A percentile compares a stretch with the other conserved stretches of the same genome.
These are phyloP conservation scores for Coemansia sp. DNA, from an alignment of 192 early-diverging fungal species.

Conservation along the genomic window DNA sequence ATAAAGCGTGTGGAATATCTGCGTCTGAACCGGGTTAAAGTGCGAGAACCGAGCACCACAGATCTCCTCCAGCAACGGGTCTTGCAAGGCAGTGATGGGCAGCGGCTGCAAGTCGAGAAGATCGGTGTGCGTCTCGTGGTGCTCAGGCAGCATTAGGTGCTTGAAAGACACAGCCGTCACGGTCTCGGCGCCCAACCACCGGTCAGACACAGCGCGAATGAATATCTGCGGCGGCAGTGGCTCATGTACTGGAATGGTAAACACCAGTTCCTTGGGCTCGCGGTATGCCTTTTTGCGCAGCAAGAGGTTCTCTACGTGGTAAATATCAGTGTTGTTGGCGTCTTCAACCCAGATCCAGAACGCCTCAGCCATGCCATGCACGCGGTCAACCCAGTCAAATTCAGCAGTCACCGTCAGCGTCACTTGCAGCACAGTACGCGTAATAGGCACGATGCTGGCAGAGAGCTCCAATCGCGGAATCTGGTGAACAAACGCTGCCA, in stretches of 20 bases:
- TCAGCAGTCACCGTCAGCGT: conserved; percentile 80
- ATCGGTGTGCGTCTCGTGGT: conserved; percentile 87
- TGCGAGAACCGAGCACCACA: conserved; percentile 85
- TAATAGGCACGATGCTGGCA: conserved; percentile 88
- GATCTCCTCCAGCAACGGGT: conserved; percentile 84
- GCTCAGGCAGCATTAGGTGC: conserved; percentile 87
- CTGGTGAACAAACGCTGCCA: conserved; percentile 77
- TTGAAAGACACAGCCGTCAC: conserved; percentile 87
- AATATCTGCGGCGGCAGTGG: conserved; percentile 90
- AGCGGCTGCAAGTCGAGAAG: conserved; percentile 92
- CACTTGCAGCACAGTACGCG: conserved; percentile 86
- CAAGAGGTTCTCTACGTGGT: conserved; percentile 92
- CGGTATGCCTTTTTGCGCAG: conserved; percentile 69
- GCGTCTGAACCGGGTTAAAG: conserved; percentile 99
- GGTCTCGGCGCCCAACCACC: conserved; percentile 92
- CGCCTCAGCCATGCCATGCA: conserved; percentile 88
- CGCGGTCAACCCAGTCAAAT: conserved; percentile 94
- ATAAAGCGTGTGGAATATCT: conserved; percentile 98
- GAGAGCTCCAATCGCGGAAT: conserved; percentile 84
- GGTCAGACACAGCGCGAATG: conserved; percentile 92
- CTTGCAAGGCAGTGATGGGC: conserved; percentile 81
- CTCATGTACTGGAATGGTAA: conserved; percentile 92
- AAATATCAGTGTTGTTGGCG: conserved; percentile 82
- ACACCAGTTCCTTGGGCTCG: conserved; percentile 71
- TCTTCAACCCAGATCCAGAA: conserved; percentile 99